Evolutionary conservation across 176 grass and related monocot species (phyloP).

Genomic region (Eragrostis nindensis): DNA sequence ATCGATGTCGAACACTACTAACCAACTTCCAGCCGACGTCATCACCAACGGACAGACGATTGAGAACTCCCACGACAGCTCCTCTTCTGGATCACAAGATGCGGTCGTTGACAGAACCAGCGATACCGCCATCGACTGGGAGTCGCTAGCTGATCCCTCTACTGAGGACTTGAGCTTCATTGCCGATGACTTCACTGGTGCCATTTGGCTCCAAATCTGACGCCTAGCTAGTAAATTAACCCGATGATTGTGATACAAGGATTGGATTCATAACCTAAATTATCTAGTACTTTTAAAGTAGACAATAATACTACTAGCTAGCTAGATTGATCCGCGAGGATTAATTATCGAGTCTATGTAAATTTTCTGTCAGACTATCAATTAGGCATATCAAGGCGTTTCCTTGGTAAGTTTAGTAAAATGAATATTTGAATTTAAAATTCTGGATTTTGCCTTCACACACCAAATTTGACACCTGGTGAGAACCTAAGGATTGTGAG

Average conservation of each 20-base stretch:
- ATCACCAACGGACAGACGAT: not conserved
- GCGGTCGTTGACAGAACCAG: not conserved
- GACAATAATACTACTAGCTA: not conserved
- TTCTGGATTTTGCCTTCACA: no score
- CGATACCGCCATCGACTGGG: conserved; percentile 28
- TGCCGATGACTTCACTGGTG: not conserved
- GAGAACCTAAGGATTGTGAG: no score
- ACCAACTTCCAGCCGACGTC: no score
- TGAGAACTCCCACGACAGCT: conserved; percentile 1
- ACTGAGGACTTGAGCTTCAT: not conserved
- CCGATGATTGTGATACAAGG: not conserved
- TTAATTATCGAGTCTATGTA: no score
- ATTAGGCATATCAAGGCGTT: no score
- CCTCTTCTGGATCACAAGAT: not conserved
- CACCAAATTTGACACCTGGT: no score
- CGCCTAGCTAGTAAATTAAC: not conserved
- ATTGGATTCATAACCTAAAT: no score
- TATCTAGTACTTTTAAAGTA: not conserved
- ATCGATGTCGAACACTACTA: not conserved
- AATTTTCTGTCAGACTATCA: no score
- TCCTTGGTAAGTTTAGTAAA: no score
- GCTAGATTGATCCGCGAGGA: no score
- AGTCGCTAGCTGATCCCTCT: not conserved
- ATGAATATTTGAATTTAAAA: no score
- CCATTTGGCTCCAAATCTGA: conserved; percentile 16